phyloP scores from a whole-genome alignment of 2,329 filamentous ascomycete genomes.

The Chalaropsis thielavioides region DNA sequence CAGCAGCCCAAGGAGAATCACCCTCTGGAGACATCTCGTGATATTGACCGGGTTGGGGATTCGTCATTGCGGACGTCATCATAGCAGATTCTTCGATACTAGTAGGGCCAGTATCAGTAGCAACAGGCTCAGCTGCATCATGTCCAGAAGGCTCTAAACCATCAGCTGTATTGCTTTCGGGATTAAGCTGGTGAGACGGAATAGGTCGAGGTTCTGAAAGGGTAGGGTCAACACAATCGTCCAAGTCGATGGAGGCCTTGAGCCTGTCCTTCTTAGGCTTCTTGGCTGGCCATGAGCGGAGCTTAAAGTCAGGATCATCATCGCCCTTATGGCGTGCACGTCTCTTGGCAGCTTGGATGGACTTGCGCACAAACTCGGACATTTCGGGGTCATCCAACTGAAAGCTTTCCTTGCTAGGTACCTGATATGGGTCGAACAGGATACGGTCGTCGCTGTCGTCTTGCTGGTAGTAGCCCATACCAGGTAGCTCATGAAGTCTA shows the following conservation, averaged over 20 bases:
- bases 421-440: constrained; percentile 44
- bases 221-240: not conserved
- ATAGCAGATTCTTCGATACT: no score
- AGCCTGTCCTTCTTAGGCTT: not conserved
- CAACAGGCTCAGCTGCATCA: not conserved
- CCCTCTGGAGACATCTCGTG: not conserved
- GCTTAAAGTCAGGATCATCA: constrained; percentile 42
- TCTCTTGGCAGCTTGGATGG: constrained; percentile 38
- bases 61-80: no score
- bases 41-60: not conserved
- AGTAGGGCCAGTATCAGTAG: not conserved
- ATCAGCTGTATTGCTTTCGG: not conserved
- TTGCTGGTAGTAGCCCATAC: constrained; percentile 47
- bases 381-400: constrained; percentile 32
- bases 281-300: not conserved
- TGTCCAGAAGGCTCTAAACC: not conserved
- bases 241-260: not conserved
- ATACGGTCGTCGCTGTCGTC: constrained; percentile 43
- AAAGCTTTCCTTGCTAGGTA: constrained; percentile 33
- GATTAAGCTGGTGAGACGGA: not conserved
- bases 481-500: constrained; percentile 31
- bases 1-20: not conserved
- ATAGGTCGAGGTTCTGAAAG: not conserved
- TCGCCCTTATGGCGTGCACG: constrained; percentile 36
- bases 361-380: constrained; percentile 41